These are phyloP conservation scores for Mucor mucedo DNA, from an alignment of 371 early-diverging fungal genomes.

Conservation along the genomic window DNA sequence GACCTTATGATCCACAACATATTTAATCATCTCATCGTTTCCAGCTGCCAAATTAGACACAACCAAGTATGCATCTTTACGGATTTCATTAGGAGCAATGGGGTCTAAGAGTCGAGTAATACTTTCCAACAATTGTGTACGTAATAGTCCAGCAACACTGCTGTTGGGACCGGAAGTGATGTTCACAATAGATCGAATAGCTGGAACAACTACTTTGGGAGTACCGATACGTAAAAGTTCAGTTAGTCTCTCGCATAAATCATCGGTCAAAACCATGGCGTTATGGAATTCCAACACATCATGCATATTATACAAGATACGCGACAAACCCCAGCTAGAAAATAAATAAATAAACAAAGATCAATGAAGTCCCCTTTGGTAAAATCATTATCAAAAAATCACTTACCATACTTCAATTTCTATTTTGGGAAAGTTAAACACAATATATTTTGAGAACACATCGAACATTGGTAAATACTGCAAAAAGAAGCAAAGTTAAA, in stretches of 20 bases:
- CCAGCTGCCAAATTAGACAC: slow-evolving; percentile 62
- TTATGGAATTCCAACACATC: slow-evolving; percentile 42
- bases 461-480: slow-evolving; percentile 61
- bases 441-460: slow-evolving; percentile 47
- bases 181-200: slow-evolving; percentile 55
- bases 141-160: slow-evolving; percentile 42
- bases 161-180: slow-evolving; percentile 61
- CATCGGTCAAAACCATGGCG: slow-evolving; percentile 18
- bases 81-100: slow-evolving; percentile 28
- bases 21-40: slow-evolving; percentile 45
- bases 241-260: slow-evolving; percentile 32
- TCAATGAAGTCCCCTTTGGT: not conserved
- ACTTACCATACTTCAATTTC: slow-evolving; percentile 59
- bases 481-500: not conserved
- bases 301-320: slow-evolving; percentile 63
- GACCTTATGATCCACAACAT: slow-evolving; percentile 38
- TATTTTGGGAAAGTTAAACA: slow-evolving; percentile 54
- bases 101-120: slow-evolving; percentile 30
- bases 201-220: slow-evolving; percentile 30
- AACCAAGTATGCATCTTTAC: slow-evolving; percentile 57
- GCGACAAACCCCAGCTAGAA: slow-evolving; percentile 62
- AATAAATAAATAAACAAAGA: not conserved
- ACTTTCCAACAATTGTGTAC: slow-evolving; percentile 37
- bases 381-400: not conserved
- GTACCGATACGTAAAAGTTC: slow-evolving; percentile 26